Conservation (phyloP, 371 early-diverging fungal genomes). For the Mucor velutinosus region DNA sequence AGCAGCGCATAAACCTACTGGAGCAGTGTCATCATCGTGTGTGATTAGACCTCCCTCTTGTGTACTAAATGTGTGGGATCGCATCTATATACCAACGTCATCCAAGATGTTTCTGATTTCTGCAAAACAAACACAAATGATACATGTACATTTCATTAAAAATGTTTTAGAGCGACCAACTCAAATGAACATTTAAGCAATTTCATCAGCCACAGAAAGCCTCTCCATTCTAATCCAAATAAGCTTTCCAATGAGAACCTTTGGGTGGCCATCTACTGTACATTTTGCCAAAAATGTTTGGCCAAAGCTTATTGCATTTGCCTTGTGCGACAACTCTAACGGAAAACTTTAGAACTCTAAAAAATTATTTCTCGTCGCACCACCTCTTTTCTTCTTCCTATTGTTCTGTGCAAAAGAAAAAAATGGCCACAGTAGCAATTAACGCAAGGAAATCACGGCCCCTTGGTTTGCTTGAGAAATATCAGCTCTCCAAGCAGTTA, state of each 20-base stretch:
- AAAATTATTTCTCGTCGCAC: neutral
- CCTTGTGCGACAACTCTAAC: neutral
- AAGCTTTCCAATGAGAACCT: neutral
- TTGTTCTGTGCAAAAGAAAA: neutral
- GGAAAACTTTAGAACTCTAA: neutral
- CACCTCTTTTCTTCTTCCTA: neutral
- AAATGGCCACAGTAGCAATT: neutral
- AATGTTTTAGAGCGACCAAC: too few relatives aligned
- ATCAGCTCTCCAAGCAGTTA: conserved; percentile 38
- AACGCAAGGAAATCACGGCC: conserved; percentile 11
- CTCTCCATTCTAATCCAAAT: too few relatives aligned
- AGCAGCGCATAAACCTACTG: too few relatives aligned
- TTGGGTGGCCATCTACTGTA: too few relatives aligned
- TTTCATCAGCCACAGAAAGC: neutral
- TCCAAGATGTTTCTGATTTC: neutral
- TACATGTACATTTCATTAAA: neutral
- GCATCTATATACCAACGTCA: too few relatives aligned
- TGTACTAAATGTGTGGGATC: too few relatives aligned
- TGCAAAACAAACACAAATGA: neutral
- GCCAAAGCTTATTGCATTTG: neutral
- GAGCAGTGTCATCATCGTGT: too few relatives aligned
- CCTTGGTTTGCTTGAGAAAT: conserved; percentile 44
- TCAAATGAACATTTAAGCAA: neutral
- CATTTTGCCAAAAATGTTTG: neutral
- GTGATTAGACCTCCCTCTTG: too few relatives aligned